Conservation (phyloP, 495 filamentous ascomycete species). For the Talaromyces borbonicus region DNA sequence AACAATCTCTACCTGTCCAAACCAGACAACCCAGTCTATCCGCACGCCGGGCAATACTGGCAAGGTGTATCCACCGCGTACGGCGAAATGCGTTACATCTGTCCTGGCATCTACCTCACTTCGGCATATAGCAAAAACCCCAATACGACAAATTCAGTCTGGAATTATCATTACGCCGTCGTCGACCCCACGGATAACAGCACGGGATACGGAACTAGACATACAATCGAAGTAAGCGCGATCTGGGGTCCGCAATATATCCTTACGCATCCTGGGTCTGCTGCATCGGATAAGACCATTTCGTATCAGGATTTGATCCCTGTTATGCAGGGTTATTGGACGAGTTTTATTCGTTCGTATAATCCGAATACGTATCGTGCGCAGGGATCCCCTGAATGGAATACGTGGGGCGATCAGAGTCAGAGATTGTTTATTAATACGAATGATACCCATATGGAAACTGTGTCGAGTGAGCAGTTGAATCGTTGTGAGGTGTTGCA, state of each 20-base stretch:
- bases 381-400: slow-evolving; percentile 38
- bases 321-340: slow-evolving; percentile 58
- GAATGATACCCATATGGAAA: slow-evolving; percentile 49
- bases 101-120: slow-evolving; percentile 51
- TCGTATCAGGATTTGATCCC: slow-evolving; percentile 41
- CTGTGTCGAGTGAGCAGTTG: slow-evolving; percentile 32
- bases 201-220: slow-evolving; percentile 48
- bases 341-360: slow-evolving; percentile 53
- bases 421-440: slow-evolving; percentile 45
- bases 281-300: slow-evolving; percentile 41
- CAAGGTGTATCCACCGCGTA: slow-evolving; percentile 52
- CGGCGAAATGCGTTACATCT: slow-evolving; percentile 67
- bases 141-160: slow-evolving; percentile 29
- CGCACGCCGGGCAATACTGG: slow-evolving; percentile 43
- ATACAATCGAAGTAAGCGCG: slow-evolving; percentile 51
- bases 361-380: slow-evolving; percentile 50
- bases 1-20: slow-evolving; percentile 48
- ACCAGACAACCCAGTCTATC: slow-evolving; percentile 31
- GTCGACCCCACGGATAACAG: slow-evolving; percentile 35
- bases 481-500: slow-evolving; percentile 44
- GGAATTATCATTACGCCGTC: slow-evolving; percentile 62
- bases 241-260: slow-evolving; percentile 48
- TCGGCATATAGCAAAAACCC: slow-evolving; percentile 23
- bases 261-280: slow-evolving; percentile 25
- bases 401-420: slow-evolving; percentile 25